Percentiles rank a stretch among this genome's conserved stretches.
These are phyloP conservation scores for Luvunga scandens DNA, from an alignment of 345 rosid species.

Conservation along the genomic window DNA sequence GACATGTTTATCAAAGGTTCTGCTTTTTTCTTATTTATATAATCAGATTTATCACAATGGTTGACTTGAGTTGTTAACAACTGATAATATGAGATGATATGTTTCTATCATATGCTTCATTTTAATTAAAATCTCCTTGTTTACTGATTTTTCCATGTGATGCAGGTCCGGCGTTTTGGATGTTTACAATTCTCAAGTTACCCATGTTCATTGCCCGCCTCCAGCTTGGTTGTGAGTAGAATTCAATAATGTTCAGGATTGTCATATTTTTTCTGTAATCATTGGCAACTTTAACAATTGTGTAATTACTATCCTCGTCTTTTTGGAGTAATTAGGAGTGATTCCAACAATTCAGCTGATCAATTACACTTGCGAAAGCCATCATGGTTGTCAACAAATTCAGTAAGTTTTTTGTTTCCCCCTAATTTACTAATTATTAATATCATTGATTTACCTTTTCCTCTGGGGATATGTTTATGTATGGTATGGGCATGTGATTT, in stretches of 20 bases:
- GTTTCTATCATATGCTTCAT: neutral
- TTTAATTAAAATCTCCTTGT: no score
- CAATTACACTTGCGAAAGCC: conserved; percentile 61
- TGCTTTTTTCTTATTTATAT: neutral
- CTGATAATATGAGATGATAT: neutral
- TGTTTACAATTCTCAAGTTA: no score
- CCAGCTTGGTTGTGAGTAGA: conserved; percentile 94
- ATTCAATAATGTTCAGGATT: neutral
- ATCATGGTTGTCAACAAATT: conserved; percentile 78
- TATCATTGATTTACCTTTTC: neutral
- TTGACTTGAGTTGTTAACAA: neutral
- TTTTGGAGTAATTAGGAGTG: conserved; percentile 49
- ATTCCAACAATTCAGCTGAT: conserved; percentile 36
- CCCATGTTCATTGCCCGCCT: conserved; percentile 74
- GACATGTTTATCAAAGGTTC: neutral
- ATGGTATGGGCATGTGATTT: neutral
- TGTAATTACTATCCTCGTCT: neutral
- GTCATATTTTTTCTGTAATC: neutral
- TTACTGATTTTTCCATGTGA: no score
- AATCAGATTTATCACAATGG: neutral
- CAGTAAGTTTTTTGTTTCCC: conserved; percentile 51
- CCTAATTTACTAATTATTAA: no score
- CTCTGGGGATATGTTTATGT: neutral
- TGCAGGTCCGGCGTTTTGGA: no score
- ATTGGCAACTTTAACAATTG: neutral